Conservation (phyloP, 495 filamentous ascomycete species). For the Tuber microsphaerosporum region DNA sequence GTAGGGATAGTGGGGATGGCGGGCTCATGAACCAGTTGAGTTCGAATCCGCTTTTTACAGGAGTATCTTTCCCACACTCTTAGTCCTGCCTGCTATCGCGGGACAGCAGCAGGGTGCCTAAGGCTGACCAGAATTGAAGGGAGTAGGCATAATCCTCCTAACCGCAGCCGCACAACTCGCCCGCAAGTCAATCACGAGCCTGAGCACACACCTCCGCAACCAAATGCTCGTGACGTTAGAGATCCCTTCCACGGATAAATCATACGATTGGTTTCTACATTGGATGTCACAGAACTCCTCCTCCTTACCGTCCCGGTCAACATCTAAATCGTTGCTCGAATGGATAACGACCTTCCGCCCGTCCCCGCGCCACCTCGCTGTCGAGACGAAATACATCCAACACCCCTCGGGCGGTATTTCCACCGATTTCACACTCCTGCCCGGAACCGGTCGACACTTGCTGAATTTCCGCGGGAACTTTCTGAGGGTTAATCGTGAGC, state of each 20-base stretch:
- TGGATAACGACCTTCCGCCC: conserved; percentile 48
- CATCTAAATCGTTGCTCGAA: not conserved
- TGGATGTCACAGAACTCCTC: conserved; percentile 82
- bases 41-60: conserved; percentile 39
- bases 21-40: conserved; percentile 22
- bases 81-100: not conserved
- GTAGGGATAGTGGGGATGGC: not conserved
- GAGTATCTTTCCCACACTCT: conserved; percentile 19
- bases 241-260: conserved; percentile 84
- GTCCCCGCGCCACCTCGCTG: conserved; percentile 59
- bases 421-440: conserved; percentile 79
- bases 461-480: conserved; percentile 79
- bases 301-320: conserved; percentile 45
- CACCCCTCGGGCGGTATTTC: conserved; percentile 59
- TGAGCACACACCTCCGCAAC: conserved; percentile 63
- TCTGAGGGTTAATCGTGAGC: conserved; percentile 75
- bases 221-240: conserved; percentile 91
- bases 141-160: conserved; percentile 78
- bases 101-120: not conserved
- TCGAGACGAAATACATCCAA: conserved; percentile 58
- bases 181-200: conserved; percentile 63
- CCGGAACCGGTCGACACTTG: conserved; percentile 79
- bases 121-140: conserved; percentile 32
- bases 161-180: conserved; percentile 69
- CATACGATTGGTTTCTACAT: conserved; percentile 86